phyloP scores from a whole-genome alignment of 352 stramenopile genomes.

The Pythium sp. region DNA sequence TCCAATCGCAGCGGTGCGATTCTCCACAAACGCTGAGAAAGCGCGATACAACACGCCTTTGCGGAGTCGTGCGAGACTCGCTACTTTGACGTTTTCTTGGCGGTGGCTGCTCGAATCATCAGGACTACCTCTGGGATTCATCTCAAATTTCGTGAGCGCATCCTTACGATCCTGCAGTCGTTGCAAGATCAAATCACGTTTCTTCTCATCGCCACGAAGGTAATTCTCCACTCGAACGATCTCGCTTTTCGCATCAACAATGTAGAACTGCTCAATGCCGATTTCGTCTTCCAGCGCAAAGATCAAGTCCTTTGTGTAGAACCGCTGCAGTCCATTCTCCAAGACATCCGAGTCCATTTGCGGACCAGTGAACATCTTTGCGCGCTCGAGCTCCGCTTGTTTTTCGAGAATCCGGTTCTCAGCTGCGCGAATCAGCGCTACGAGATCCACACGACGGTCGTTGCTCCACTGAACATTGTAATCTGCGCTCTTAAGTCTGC shows the following conservation, averaged over 20 bases:
- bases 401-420: conserved; percentile 77
- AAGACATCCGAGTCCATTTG: conserved; percentile 84
- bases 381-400: conserved; percentile 70
- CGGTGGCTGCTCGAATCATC: conserved; percentile 11
- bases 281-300: conserved; percentile 77
- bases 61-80: conserved; percentile 34
- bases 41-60: conserved; percentile 40
- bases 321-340: conserved; percentile 65
- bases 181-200: conserved; percentile 24
- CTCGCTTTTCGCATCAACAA: conserved; percentile 71
- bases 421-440: conserved; percentile 61
- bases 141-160: conserved; percentile 50
- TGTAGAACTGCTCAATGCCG: conserved; percentile 85
- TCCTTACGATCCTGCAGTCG: conserved; percentile 40
- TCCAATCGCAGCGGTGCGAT: conserved; percentile 32
- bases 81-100: conserved; percentile 8
- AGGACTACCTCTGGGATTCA: conserved; percentile 21
- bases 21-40: conserved; percentile 49
- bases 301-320: conserved; percentile 76
- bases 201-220: conserved; percentile 53
- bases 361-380: conserved; percentile 55
- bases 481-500: conserved; percentile 51
- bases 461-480: conserved; percentile 83
- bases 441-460: conserved; percentile 62
- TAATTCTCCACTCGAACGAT: conserved; percentile 73